A percentile compares a stretch with the other conserved stretches of the same genome.
phyloP scores from a whole-genome alignment of 169 alveolate genomes.

The Babesia divergens region DNA sequence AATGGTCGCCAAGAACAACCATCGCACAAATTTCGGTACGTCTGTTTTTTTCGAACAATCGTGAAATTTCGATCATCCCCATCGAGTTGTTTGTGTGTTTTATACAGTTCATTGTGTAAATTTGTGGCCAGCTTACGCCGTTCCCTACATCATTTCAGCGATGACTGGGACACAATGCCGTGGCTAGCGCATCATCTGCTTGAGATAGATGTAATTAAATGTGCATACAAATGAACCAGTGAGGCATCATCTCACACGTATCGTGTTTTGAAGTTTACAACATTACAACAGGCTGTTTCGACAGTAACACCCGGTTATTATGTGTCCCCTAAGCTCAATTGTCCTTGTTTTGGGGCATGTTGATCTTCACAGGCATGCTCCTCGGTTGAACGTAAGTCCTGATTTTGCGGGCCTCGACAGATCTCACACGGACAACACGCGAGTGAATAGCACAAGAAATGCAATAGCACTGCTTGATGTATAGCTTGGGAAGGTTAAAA shows the following conservation, averaged over 20 bases:
- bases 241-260: too few species aligned
- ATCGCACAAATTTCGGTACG: slow-evolving; percentile 57
- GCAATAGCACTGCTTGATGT: slow-evolving; percentile 98
- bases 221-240: too few species aligned
- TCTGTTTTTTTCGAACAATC: not conserved
- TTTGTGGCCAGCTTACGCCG: too few species aligned
- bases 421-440: slow-evolving; percentile 95
- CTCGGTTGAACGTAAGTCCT: slow-evolving; percentile 58
- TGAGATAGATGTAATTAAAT: too few species aligned
- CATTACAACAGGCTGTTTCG: slow-evolving; percentile 57
- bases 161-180: too few species aligned
- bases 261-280: not conserved
- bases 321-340: slow-evolving; percentile 55
- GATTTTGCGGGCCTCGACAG: slow-evolving; percentile 85
- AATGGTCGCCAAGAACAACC: slow-evolving; percentile 35
- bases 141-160: too few species aligned
- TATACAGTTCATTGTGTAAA: not conserved
- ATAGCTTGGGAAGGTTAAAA: slow-evolving; percentile 94
- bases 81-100: not conserved
- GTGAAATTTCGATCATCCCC: not conserved
- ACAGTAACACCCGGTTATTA: slow-evolving; percentile 48
- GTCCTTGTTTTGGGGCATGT: slow-evolving; percentile 60
- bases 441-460: slow-evolving; percentile 99
- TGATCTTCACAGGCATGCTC: slow-evolving; percentile 49
- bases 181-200: too few species aligned